These are phyloP conservation scores for Euphorbia corollata DNA, from an alignment of 441 rosid species.

Conservation along the genomic window DNA sequence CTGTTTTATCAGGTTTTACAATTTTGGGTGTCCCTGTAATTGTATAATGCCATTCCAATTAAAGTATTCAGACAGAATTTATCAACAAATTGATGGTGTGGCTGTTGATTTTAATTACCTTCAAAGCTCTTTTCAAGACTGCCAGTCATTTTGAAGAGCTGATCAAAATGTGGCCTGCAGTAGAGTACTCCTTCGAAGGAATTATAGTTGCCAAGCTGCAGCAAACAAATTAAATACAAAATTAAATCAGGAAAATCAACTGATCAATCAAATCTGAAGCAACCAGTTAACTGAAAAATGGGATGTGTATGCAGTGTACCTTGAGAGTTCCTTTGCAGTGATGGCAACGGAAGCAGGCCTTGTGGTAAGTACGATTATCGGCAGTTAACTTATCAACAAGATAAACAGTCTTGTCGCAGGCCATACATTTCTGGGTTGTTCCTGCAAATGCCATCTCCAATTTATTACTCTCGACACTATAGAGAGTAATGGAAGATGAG, in stretches of 20 bases:
- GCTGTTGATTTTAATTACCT: conserved; percentile 35
- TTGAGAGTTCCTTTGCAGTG: conserved; percentile 98
- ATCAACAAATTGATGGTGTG: background rate
- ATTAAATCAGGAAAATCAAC: no score
- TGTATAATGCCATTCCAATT: no score
- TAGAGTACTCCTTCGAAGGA: conserved; percentile 95
- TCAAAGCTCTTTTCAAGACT: conserved; percentile 96
- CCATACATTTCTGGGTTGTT: conserved; percentile 97
- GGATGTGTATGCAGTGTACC: no score
- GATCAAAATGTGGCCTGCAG: conserved; percentile 97
- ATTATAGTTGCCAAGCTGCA: conserved; percentile 95
- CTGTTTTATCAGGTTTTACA: conserved; percentile 56
- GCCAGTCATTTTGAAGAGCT: conserved; percentile 88
- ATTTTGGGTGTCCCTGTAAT: conserved; percentile 59
- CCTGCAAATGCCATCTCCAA: conserved; percentile 87
- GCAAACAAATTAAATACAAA: no score
- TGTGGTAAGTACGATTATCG: conserved; percentile 80
- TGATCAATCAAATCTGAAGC: no score
- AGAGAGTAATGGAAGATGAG: conserved; percentile 3
- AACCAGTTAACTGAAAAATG: no score
- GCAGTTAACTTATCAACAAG: conserved; percentile 91
- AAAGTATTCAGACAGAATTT: no score
- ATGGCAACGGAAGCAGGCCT: conserved; percentile 97
- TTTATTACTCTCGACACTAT: no score
- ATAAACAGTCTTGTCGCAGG: conserved; percentile 92